These are phyloP conservation scores for Funneliformis caledonium DNA, from an alignment of 371 early-diverging fungal species.

Conservation along the genomic window DNA sequence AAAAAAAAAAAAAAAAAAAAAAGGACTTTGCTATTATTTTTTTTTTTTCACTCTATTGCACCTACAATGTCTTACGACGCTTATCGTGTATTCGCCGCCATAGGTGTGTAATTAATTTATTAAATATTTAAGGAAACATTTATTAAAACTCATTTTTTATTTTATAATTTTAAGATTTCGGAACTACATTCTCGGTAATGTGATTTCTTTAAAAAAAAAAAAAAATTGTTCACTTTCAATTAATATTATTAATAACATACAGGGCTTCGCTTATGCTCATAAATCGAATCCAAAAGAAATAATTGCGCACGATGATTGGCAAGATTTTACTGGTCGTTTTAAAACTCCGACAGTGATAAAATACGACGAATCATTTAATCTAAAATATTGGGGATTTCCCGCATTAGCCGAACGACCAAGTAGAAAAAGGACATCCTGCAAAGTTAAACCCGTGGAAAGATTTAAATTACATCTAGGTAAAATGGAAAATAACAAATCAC, in stretches of 20 bases:
- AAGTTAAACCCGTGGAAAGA: conserved; percentile 16
- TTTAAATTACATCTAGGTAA: conserved; percentile 26
- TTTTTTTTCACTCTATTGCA: neutral
- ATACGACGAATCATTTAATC: conserved; percentile 16
- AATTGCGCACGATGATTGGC: conserved; percentile 7
- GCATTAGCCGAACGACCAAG: conserved; percentile 12
- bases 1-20: too few species aligned
- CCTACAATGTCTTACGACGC: neutral
- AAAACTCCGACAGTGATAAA: conserved; percentile 27
- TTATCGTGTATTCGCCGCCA: neutral
- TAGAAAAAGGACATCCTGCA: neutral
- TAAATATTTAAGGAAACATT: neutral
- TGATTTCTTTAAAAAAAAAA: neutral
- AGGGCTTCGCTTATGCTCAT: conserved; percentile 23
- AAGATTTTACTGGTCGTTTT: neutral
- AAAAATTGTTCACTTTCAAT: neutral
- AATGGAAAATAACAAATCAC: conserved; percentile 6
- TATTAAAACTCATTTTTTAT: neutral
- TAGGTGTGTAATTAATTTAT: neutral
- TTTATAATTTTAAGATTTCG: conserved; percentile 11
- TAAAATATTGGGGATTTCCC: conserved; percentile 13
- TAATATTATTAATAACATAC: neutral
- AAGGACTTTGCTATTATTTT: neutral
- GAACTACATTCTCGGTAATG: conserved; percentile 30
- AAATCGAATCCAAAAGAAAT: neutral